Base-by-base conservation (phyloP, 495 filamentous ascomycete species). In the Echria macrotheca region DNA sequence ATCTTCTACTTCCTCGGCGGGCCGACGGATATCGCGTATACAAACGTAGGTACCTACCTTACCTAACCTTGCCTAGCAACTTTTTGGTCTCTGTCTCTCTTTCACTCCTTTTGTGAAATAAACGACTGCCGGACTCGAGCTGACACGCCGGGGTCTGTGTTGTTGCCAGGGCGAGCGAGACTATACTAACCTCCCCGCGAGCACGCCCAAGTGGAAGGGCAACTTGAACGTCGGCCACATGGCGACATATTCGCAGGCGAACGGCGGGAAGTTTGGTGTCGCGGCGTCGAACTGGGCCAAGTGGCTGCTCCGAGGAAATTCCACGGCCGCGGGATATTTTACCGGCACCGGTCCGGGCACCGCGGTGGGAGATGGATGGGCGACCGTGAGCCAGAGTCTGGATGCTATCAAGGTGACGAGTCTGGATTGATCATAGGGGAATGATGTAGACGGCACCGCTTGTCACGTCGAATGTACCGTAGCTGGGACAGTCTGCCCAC, bases 151-250 rank as follows among this genome's bases (percentile, higher is more conserved):
- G n/a, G n/a, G n/a, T n/a, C n/a, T n/a, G n/a, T n/a, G n/a, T n/a
- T n/a, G n/a, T n/a, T n/a, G n/a, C n/a, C n/a, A 46, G 29, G 44
- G 44, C 10, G 44, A 46, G 31, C 31, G 44, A 33, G 44, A 33
- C 10, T 46, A 46, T 21, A 11, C 19, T 17, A 10, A 17, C 3
- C 17, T 46, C 0, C 44, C 44, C 5, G 23, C 18, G 19, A 36
- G 29, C 9, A 46, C 44, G 6, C 31, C 44, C 18, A 46, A 46
- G 31, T 46, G 44, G 44, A 46, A 46, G 29, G 44, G 18, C 11
- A 46, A 46, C 28, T 25, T 46, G 29, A 12, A 14, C 17, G 44
- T 46, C 11, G 44, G 44, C 0, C 44, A 36, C 19, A 24, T 21
- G 19, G 44, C 29, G 2, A 36, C 28, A 5, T 46, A 33, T 19